Percentiles rank a stretch among this genome's conserved stretches.
phyloP scores from a whole-genome alignment of 129 eudicot genomes.

The Ambrosia artemisiifolia region DNA sequence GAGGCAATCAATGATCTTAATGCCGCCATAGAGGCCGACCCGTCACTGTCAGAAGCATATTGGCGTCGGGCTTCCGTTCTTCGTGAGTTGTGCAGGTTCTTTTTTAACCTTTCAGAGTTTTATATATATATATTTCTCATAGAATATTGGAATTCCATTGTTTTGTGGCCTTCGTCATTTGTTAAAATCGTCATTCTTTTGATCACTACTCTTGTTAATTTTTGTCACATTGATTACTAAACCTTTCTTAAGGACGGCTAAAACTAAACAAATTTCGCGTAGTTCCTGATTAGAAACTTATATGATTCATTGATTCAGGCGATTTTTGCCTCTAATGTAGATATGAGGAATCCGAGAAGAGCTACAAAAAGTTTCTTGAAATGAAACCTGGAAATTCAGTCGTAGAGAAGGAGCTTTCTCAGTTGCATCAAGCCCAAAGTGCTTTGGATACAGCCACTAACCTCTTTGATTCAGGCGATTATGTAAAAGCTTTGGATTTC shows the following conservation, averaged over 20 bases:
- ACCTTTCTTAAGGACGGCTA: constrained; percentile 8
- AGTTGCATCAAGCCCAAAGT: constrained; percentile 68
- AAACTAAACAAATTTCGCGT: constrained; percentile 15
- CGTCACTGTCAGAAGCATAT: constrained; percentile 83
- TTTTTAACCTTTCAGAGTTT: constrained; percentile 9
- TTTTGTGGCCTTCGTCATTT: not conserved
- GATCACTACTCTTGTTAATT: not conserved
- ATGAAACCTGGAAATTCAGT: constrained; percentile 74
- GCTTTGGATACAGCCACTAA: constrained; percentile 65
- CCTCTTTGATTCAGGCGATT: constrained; percentile 64
- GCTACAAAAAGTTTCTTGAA: constrained; percentile 77
- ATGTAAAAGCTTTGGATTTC: constrained; percentile 66
- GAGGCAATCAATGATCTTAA: constrained; percentile 92
- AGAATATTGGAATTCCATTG: not conserved
- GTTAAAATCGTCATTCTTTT: not conserved
- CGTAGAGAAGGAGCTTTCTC: constrained; percentile 93
- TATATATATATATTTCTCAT: not conserved
- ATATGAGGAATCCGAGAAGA: constrained; percentile 84
- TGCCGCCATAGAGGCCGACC: constrained; percentile 95
- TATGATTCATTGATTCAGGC: constrained; percentile 65
- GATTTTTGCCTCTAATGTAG: constrained; percentile 74
- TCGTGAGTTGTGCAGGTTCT: constrained; percentile 87
- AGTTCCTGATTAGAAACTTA: constrained; percentile 45
- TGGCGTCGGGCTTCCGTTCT: constrained; percentile 70
- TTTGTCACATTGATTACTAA: constrained; percentile 3